Evolutionary conservation across 129 eudicot species (phyloP).

Genomic region (Artemisia argyi): DNA sequence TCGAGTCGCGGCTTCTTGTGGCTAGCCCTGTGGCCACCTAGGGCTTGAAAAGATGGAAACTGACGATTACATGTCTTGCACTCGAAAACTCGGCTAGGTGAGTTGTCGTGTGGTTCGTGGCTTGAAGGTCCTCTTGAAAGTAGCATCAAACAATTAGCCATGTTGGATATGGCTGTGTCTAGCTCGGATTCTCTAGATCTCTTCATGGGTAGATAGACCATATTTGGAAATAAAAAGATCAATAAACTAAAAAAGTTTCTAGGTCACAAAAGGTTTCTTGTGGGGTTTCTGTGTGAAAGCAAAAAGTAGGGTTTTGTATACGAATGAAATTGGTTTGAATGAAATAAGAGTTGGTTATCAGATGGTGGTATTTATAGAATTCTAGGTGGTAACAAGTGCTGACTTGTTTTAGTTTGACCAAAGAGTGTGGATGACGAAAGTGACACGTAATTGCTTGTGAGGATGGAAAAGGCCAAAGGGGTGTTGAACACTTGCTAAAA

Average conservation of each 20-base stretch:
- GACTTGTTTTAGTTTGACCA: conserved; percentile 47
- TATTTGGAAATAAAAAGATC: not conserved
- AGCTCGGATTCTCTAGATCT: conserved; percentile 50
- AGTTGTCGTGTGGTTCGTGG: conserved; percentile 13
- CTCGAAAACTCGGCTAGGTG: conserved; percentile 57
- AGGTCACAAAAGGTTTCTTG: not conserved
- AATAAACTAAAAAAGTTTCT: not conserved
- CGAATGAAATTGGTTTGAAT: conserved; percentile 2
- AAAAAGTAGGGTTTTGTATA: conserved; percentile 7
- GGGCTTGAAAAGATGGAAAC: conserved; percentile 83
- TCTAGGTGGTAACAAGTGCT: conserved; percentile 19
- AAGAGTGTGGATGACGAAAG: conserved; percentile 35
- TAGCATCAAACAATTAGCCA: conserved; percentile 74
- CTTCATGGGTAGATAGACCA: conserved; percentile 50
- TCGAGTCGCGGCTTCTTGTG: conserved; percentile 75
- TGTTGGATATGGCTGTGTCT: conserved; percentile 42
- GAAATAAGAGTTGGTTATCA: conserved; percentile 10
- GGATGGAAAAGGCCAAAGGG: conserved; percentile 27
- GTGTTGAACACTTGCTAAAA: not conserved
- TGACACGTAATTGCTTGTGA: conserved; percentile 42
- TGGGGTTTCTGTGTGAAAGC: conserved; percentile 5
- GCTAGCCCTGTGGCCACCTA: conserved; percentile 96
- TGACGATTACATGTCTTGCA: conserved; percentile 86
- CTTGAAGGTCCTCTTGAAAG: conserved; percentile 39
- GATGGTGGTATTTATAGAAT: conserved; percentile 29